phyloP scores from a whole-genome alignment of 345 rosid species.

The Dimocarpus longan region DNA sequence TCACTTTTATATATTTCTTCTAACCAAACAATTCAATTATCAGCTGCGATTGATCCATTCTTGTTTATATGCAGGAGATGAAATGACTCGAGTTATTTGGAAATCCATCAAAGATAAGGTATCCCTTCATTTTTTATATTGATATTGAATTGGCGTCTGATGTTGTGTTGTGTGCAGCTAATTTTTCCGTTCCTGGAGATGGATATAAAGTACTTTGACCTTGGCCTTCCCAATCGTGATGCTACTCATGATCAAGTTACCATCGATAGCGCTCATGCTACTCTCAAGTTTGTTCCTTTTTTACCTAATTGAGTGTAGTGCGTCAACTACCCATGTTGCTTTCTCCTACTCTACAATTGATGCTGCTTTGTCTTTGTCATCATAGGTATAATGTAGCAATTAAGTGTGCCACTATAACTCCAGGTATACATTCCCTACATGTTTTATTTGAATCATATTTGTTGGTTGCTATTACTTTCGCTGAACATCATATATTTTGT shows the following conservation, averaged over 20 bases:
- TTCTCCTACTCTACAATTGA: background rate
- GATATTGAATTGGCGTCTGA: background rate
- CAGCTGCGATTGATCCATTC: background rate
- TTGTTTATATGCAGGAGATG: constrained; percentile 50
- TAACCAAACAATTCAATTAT: background rate
- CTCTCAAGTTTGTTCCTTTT: constrained; percentile 45
- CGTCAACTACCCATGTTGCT: background rate
- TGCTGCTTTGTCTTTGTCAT: background rate
- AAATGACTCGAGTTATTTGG: constrained; percentile 76
- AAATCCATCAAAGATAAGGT: constrained; percentile 66
- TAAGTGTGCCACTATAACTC: constrained; percentile 69
- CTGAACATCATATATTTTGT: background rate
- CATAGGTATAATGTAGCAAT: constrained; percentile 62
- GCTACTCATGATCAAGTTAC: constrained; percentile 62
- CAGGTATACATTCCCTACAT: constrained; percentile 38
- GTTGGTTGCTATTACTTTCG: background rate
- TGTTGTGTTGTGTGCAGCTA: constrained; percentile 39
- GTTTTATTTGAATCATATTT: background rate
- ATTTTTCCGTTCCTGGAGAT: constrained; percentile 64
- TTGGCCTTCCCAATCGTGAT: constrained; percentile 65
- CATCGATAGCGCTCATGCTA: constrained; percentile 60
- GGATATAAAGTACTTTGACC: constrained; percentile 71
- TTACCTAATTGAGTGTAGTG: background rate
- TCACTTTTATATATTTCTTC: background rate
- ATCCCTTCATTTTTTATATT: background rate